phyloP scores from a whole-genome alignment of 2,329 filamentous ascomycete genomes.

The Clonostachys sp. region DNA sequence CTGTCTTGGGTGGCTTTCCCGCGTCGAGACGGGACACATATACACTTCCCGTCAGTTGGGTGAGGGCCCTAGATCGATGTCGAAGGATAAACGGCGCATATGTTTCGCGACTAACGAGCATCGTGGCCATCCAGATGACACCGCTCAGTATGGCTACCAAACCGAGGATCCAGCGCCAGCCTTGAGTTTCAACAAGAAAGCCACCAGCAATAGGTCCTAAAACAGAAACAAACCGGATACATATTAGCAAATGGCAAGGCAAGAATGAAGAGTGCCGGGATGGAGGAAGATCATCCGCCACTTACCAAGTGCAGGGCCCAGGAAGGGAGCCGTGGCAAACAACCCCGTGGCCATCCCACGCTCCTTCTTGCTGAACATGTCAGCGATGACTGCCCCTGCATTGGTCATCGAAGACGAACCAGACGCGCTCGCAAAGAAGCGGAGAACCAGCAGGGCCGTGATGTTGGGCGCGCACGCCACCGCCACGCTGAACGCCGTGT shows the following conservation, averaged over 20 bases:
- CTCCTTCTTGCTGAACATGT: conserved; percentile 48
- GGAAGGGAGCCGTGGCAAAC: conserved; percentile 59
- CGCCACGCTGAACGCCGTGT: conserved; percentile 19
- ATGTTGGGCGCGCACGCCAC: conserved; percentile 48
- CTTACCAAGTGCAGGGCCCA: conserved; percentile 41
- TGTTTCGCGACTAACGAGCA: conserved; percentile 44
- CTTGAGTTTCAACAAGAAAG: conserved; percentile 48
- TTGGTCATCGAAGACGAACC: conserved; percentile 57
- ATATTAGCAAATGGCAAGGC: too few relatives aligned
- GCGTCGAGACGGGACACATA: conserved; percentile 30
- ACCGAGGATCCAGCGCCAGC: conserved; percentile 57
- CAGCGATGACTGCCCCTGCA: conserved; percentile 55
- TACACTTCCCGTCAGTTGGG: conserved; percentile 39
- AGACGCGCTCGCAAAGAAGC: conserved; percentile 59
- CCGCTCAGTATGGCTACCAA: conserved; percentile 51
- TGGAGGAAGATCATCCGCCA: too few relatives aligned
- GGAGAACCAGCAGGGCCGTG: conserved; percentile 52
- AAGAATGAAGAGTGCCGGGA: too few relatives aligned
- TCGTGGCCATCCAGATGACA: conserved; percentile 40
- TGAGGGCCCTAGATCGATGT: conserved; percentile 37
- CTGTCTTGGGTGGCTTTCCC: too few relatives aligned
- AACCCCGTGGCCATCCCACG: conserved; percentile 55
- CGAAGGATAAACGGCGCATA: conserved; percentile 47
- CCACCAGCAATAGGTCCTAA: conserved; percentile 54
- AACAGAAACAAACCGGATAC: conserved; percentile 3